Base-by-base conservation (phyloP, 2,329 filamentous ascomycete genomes). In the Pyricularia sp. region DNA sequence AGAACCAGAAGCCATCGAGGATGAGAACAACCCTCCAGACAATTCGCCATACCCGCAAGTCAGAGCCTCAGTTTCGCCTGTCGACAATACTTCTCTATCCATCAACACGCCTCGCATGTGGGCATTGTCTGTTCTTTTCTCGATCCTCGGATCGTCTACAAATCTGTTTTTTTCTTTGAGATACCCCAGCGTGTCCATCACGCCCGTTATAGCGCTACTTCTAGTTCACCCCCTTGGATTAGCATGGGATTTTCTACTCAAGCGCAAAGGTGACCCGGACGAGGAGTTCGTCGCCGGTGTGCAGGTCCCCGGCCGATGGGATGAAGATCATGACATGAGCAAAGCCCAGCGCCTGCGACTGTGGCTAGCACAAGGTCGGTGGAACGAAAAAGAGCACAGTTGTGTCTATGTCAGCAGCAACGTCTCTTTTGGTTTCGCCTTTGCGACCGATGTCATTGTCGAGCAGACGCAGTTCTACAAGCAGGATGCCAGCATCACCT, bases 361-460 rank as follows among this genome's bases (percentile, higher is more conserved):
- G 44, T 94, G 90, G 90, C 79, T 93, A 31, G 87, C 86, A 1
- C 90, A 93, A 75, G 90, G 90, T 3, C 81, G 78, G 44, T 94
- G 91, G 91, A 94, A 94, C 72, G 88, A 92, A 72, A 94, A 94
- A 73, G 90, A 94, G 73, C 91, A 94, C 74, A 90, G 88, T 57
- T 94, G 90, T 72, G 90, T 94, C 63, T 94, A 94, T 70, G 91
- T 94, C 70, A 91, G 88, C 79, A 93, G 90, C 76, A 94, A 94
- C 72, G 90, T 94, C 57, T 91, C 90, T 24, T 94, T 94, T 73
- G 91, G 90, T 1, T 94, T 94, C 75, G 90, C 91, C 30, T 94
- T 94, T 75, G 90, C 90, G 8, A 94, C 91, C 31, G 90, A 94
- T 77, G 88, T 94, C 66, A 94, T 96, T 69, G 90, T 96, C 64